Base-by-base conservation (phyloP, 208 protist species). In the Trypanosoma cruzi region DNA sequence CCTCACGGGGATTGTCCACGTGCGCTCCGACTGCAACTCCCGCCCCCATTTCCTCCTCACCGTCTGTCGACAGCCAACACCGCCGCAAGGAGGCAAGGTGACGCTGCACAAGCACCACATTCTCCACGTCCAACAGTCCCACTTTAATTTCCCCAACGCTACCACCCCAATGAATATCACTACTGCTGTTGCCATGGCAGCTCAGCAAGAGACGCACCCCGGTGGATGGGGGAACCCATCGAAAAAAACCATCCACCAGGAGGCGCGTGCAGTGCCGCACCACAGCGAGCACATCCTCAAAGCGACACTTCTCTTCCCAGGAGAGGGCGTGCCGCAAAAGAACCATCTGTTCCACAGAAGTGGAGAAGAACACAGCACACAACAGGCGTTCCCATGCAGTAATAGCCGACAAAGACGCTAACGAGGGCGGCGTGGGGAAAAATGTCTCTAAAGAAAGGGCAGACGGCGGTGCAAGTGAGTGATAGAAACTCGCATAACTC, bases 231-330 rank as follows among this genome's bases (percentile, higher is more conserved):
- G 64, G 64, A 48, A 69, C 53, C 64, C 64, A 69, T 2, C 52
- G 52, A 59, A 69, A 24, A 44, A 69, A 40, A 32, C 64, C 53
- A 24, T 69, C 53, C 20, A 53, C 28, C n/a, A 69, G 50, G 22
- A 48, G 3, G 2, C 32, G 50, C 2, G 64, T 69, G 52, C 64
- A 69, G 14, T 4, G 49, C 11, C 53, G 64, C 22, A 50, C 14
- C 18, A 4, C 18, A 4, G 24, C 20, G 44, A 58, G 13, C 22
- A 18, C 36, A 53, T 59, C 31, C 18, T 61, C 53, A 18, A 64
- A 4, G 18, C 31, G 28, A 20, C 2, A 32, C 6, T 31, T 3
- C 14, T 49, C 36, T 16, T 64, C 44, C 36, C 36, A 64, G 8
- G 44, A 64, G 1, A 64, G 22, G 0, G 26, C 26, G 13, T 34